These are phyloP conservation scores for Pterocarpus santalinus DNA, from an alignment of 306 rosid genomes.

Conservation along the genomic window DNA sequence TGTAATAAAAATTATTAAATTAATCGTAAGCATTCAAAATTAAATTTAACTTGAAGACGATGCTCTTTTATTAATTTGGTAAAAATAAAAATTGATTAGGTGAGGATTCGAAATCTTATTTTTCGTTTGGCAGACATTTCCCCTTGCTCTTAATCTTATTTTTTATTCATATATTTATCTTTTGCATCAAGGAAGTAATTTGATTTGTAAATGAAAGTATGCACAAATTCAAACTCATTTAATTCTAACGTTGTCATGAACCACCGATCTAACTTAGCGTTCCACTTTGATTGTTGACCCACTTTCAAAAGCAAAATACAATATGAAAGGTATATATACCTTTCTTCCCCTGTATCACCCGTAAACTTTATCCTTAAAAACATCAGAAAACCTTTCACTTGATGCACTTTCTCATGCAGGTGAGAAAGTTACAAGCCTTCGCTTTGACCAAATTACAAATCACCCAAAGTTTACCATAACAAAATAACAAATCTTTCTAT, in stretches of 20 bases:
- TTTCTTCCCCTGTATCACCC: neutral
- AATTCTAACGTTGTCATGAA: constrained; percentile 22
- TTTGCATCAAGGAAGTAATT: neutral
- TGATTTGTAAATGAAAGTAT: neutral
- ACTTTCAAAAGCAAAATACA: constrained; percentile 22
- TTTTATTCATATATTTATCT: constrained; percentile 4
- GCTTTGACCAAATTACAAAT: too few species aligned
- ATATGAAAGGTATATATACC: neutral
- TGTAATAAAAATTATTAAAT: too few species aligned
- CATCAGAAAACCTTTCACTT: neutral
- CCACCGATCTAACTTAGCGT: neutral
- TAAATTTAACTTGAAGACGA: too few species aligned
- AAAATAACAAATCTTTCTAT: neutral
- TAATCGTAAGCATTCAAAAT: too few species aligned
- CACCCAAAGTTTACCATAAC: neutral
- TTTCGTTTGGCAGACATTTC: neutral
- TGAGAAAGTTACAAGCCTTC: neutral
- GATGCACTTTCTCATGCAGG: neutral
- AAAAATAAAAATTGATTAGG: too few species aligned
- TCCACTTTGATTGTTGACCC: neutral
- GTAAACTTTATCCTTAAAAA: neutral
- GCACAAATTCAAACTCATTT: constrained; percentile 16
- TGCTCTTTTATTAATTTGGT: too few species aligned
- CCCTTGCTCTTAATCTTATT: neutral
- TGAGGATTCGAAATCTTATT: too few species aligned